Evolutionary conservation across 139 green algal species (phyloP).

Genomic region (Chlorella sp.): DNA sequence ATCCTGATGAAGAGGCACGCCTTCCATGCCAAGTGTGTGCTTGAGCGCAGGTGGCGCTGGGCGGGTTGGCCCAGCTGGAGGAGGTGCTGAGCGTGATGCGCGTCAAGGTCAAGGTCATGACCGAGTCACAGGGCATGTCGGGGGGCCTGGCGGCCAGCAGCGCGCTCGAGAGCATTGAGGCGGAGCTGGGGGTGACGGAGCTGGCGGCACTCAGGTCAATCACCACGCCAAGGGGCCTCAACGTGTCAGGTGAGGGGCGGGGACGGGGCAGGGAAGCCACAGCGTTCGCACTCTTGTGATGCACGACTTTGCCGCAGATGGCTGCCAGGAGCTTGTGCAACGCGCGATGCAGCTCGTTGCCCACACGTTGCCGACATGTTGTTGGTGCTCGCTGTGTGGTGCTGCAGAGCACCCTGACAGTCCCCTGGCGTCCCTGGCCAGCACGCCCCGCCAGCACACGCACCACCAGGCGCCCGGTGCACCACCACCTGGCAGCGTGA

Average conservation of each 20-base stretch:
- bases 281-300: too few species aligned
- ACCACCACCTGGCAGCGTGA: too few species aligned
- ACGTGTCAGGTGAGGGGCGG: neutral
- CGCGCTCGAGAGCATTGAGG: neutral
- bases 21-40: neutral
- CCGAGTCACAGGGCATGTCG: neutral
- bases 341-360: too few species aligned
- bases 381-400: too few species aligned
- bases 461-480: too few species aligned
- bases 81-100: neutral
- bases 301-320: too few species aligned
- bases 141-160: neutral
- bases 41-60: neutral
- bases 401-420: too few species aligned
- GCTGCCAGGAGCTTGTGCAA: too few species aligned
- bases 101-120: conserved; percentile 5
- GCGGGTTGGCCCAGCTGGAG: neutral
- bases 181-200: neutral
- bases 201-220: neutral
- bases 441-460: too few species aligned
- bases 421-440: too few species aligned
- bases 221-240: neutral
- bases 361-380: too few species aligned
- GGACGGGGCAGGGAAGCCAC: neutral
- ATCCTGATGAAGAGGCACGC: neutral